Evolutionary conservation across 2,329 filamentous ascomycete species (phyloP).

Genomic region (Ophiostoma sp.): DNA sequence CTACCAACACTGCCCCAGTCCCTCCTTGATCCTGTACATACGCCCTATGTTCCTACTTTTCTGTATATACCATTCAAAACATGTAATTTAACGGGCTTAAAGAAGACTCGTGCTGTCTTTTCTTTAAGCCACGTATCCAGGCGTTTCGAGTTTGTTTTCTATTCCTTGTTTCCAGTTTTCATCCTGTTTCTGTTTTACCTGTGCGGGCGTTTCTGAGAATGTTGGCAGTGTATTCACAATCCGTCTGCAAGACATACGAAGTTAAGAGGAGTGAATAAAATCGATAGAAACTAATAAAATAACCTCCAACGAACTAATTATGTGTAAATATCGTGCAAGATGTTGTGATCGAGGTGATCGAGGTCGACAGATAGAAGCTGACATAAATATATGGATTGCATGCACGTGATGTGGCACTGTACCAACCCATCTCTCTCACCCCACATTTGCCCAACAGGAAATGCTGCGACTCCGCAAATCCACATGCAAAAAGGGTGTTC

Average conservation of each 20-base stretch:
- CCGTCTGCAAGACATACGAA: no score
- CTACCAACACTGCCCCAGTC: not conserved
- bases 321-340: no score
- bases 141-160: not conserved
- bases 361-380: no score
- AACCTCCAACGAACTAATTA: no score
- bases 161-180: not conserved
- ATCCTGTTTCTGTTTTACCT: not conserved
- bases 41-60: slow-evolving; percentile 1
- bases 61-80: slow-evolving; percentile 8
- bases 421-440: not conserved
- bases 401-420: not conserved
- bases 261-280: no score
- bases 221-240: no score
- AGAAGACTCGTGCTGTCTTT: not conserved
- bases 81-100: slow-evolving; percentile 6
- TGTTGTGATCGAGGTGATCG: no score
- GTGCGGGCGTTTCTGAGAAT: no score
- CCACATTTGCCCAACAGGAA: slow-evolving; percentile 11
- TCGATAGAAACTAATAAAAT: no score
- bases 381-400: not conserved
- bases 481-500: slow-evolving; percentile 11
- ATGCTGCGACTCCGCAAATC: slow-evolving; percentile 7
- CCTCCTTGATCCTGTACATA: not conserved
- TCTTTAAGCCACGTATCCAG: not conserved